Base-by-base conservation (phyloP, 495 filamentous ascomycete species). In the Aspergillus sparsus region DNA sequence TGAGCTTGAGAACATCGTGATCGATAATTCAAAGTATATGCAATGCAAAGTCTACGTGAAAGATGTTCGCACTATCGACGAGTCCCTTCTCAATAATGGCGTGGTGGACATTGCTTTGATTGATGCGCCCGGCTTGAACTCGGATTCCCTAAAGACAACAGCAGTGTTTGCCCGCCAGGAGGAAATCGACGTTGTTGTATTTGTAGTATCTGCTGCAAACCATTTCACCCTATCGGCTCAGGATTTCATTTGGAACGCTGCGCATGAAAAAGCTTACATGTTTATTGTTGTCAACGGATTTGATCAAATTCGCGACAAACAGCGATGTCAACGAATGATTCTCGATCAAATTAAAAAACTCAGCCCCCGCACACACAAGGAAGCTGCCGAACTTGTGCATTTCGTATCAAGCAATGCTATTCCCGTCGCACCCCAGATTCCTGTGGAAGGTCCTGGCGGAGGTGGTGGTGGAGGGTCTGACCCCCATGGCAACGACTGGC, bases 251-350 rank as follows among this genome's bases (percentile, higher is more conserved):
- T 86, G 90, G 77, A 93, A 93, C 56, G 94, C 94, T 9, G 95
- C 94, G 12, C 85, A 92, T 47, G 94, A 98, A 69, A 98, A 98
- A 69, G 93, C 93, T 11, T 98, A 98, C 67, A 93, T 98, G 64
- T 98, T 98, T 78, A 94, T 98, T 77, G 94, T 98, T 8, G 94
- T 98, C 50, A 98, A 98, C 70, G 92, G 93, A 34, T 98, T 91
- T 65, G 95, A 98, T 73, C 89, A 89, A 62, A 97, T 98, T 66
- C 81, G 86, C 60, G 91, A 98, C 73, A 94, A 98, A 77, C 83
- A 89, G 53, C 74, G 87, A 57, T 92, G 90, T 66, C 86, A 96
- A 69, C 89, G 92, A 66, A 87, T 93, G 86, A 94, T 98, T 36
- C 75, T 98, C 45, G 91, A 96, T 61, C 92, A 98, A 71, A 87